These are phyloP conservation scores for Claviceps humidiphila DNA, from an alignment of 2,329 filamentous ascomycete genomes.

Conservation along the genomic window DNA sequence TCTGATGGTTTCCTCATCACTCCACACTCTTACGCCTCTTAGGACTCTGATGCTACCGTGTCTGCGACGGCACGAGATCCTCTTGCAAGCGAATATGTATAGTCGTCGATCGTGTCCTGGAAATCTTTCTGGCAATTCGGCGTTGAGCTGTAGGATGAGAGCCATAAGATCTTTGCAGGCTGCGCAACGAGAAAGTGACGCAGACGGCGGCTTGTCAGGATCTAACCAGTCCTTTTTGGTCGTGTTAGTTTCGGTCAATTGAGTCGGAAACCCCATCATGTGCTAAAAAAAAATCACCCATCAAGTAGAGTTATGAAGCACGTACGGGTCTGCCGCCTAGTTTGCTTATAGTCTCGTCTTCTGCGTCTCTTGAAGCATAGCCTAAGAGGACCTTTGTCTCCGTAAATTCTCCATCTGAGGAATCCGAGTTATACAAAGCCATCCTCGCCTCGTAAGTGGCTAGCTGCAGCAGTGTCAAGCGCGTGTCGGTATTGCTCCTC, in stretches of 20 bases:
- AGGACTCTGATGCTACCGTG: slow-evolving; percentile 68
- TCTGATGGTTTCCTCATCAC: slow-evolving; percentile 22
- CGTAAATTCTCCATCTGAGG: slow-evolving; percentile 56
- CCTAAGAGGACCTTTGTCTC: slow-evolving; percentile 84
- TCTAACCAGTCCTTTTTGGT: slow-evolving; percentile 66
- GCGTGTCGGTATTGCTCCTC: slow-evolving; percentile 16
- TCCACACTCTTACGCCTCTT: slow-evolving; percentile 49
- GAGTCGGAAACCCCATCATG: neutral
- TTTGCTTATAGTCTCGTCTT: slow-evolving; percentile 74
- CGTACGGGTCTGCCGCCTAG: slow-evolving; percentile 77
- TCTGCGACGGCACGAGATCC: slow-evolving; percentile 67
- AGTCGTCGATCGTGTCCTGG: slow-evolving; percentile 76
- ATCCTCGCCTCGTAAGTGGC: slow-evolving; percentile 18
- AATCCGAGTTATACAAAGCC: slow-evolving; percentile 79
- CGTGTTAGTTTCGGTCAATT: slow-evolving; percentile 3
- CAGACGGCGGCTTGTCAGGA: slow-evolving; percentile 54
- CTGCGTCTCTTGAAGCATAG: slow-evolving; percentile 68
- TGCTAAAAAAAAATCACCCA: neutral
- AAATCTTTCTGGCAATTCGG: slow-evolving; percentile 75
- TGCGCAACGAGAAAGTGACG: slow-evolving; percentile 70
- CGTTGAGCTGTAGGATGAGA: slow-evolving; percentile 81
- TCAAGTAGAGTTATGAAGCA: neutral
- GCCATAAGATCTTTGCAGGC: slow-evolving; percentile 74
- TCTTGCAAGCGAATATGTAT: slow-evolving; percentile 73
- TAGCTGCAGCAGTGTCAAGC: slow-evolving; percentile 24